Evolutionary conservation across 371 early-diverging fungal species (phyloP), one percentile per base, ranked within the genome.

Genomic region (Fennellomyces sp.): DNA sequence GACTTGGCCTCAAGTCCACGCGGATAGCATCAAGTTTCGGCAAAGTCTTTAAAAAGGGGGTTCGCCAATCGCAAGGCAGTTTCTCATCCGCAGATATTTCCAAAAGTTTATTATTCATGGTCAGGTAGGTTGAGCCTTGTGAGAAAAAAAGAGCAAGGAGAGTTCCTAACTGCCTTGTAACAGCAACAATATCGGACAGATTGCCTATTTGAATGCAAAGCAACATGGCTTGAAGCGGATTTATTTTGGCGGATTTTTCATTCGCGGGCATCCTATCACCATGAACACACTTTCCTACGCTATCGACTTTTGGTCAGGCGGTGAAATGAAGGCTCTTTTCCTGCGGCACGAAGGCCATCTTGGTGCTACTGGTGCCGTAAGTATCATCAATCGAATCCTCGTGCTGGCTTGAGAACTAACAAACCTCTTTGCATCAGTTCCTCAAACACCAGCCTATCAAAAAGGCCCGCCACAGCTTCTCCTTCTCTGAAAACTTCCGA

Each of bases 131-230:
- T 21, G 38, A 35, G n/a, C 8, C 10, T 23, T 17, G 11, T 21
- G 19, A 25, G 45, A 3, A 45, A 45, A 45, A 45, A 8, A 12
- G 5, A 21, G 21, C 17, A 12, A 23, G 39, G 5, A 39, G 13
- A 19, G 31, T 28, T 35, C 12, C 17, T 52, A 23, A 10, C 28
- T n/a, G 30, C 25, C 25, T 15, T 42, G 35, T 29, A 55, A n/a
- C 64, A 95, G 95, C 70, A 98, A 98, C 80, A 97, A 96, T 72
- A 93, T 98, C 81, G 97, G 97, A 15, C 98, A 98, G 76, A 97
- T 98, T 49, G 98, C 97, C 0, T 97, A 95, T 68, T 74, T 98
- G 60, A 95, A 95, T 68, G 98, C 98, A 3, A 88, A 93, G 64
- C 88, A 91, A 25, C 96, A 98, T 76, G 91, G 88, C n/a, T 82